Percentiles rank a stretch among this genome's conserved stretches.
These are phyloP conservation scores for Fusarium napiforme DNA, from an alignment of 2,329 filamentous ascomycete genomes.

Conservation along the genomic window DNA sequence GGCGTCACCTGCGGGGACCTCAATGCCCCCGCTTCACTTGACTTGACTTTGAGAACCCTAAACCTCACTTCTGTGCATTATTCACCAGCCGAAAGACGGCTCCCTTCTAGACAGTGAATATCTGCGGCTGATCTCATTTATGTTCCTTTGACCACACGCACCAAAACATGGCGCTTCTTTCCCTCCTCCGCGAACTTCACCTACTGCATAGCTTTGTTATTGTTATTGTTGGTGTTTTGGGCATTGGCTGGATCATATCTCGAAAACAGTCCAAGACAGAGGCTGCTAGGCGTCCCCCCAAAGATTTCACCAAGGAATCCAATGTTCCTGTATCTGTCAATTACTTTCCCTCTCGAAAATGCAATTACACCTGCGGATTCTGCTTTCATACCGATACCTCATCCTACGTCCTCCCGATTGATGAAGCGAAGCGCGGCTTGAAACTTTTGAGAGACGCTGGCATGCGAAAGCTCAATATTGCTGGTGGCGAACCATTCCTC, in stretches of 20 bases:
- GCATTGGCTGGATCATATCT: too few species aligned
- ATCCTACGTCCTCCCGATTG: background rate
- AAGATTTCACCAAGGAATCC: background rate
- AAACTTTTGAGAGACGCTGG: background rate
- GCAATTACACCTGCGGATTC: background rate
- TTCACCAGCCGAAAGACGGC: background rate
- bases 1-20: background rate
- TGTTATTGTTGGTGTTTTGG: background rate
- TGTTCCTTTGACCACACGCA: too few species aligned
- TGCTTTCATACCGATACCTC: background rate
- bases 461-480: background rate
- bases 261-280: too few species aligned
- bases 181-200: background rate
- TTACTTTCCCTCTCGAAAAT: background rate
- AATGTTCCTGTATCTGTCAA: background rate
- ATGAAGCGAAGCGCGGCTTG: background rate
- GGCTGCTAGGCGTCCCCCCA: accelerated
- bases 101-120: too few species aligned
- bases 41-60: too few species aligned
- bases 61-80: background rate
- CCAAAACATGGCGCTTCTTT: background rate
- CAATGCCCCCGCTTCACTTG: background rate
- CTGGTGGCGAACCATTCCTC: background rate
- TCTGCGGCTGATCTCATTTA: too few species aligned
- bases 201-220: too few species aligned